phyloP scores from a whole-genome alignment of 2,329 filamentous ascomycete species.

The Diaporthe capsici region DNA sequence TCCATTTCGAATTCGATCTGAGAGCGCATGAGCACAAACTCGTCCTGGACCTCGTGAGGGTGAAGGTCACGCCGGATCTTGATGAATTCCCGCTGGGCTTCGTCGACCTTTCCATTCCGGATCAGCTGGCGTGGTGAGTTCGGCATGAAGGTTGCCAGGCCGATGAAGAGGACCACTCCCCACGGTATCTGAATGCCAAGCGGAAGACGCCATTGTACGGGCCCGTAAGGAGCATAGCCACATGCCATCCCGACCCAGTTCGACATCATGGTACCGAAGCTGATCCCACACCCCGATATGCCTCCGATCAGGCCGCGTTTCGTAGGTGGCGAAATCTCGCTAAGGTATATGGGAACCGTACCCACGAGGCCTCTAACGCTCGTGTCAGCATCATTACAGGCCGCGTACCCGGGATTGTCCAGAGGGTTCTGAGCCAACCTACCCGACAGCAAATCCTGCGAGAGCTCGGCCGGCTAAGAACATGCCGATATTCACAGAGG shows the following conservation, averaged over 20 bases:
- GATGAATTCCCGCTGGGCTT: slow-evolving; percentile 62
- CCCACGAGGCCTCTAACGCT: slow-evolving; percentile 59
- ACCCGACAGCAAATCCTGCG: slow-evolving; percentile 63
- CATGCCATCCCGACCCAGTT: slow-evolving; percentile 72
- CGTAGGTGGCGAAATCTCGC: slow-evolving; percentile 64
- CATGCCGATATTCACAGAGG: slow-evolving; percentile 68
- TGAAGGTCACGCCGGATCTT: slow-evolving; percentile 62
- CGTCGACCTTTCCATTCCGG: slow-evolving; percentile 61
- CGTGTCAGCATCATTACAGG: background rate
- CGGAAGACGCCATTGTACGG: slow-evolving; percentile 68
- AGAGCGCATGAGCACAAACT: slow-evolving; percentile 67
- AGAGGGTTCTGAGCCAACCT: slow-evolving; percentile 36
- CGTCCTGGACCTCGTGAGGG: slow-evolving; percentile 60
- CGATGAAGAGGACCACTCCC: slow-evolving; percentile 68
- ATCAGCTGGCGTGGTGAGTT: slow-evolving; percentile 67
- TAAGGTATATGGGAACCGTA: slow-evolving; percentile 69
- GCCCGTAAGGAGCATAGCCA: slow-evolving; percentile 65
- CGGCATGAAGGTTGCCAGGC: slow-evolving; percentile 68
- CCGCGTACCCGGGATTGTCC: fast-evolving
- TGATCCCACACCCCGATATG: slow-evolving; percentile 67
- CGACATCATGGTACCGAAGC: slow-evolving; percentile 68
- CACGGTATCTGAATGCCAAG: slow-evolving; percentile 69
- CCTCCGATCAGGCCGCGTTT: slow-evolving; percentile 67
- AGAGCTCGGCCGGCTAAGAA: slow-evolving; percentile 64
- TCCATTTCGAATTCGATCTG: slow-evolving; percentile 71